Base-by-base conservation (phyloP, 2,329 filamentous ascomycete species). In the Xylariaceae sp. region DNA sequence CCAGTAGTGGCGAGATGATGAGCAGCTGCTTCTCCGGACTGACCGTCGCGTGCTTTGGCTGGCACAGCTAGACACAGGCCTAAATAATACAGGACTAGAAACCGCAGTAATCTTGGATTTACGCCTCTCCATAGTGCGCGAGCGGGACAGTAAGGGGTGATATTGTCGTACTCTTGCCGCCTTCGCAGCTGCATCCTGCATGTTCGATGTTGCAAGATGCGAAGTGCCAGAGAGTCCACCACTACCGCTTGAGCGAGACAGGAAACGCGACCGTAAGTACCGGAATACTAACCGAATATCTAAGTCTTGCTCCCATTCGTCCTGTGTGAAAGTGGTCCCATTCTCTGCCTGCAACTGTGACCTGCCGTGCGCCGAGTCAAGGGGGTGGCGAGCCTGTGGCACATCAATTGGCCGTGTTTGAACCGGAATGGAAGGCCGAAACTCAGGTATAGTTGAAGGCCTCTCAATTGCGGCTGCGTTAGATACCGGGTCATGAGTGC, bases 231-330 rank as follows among this genome's bases (percentile, higher is more conserved):
- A 66, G 11, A 75, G 72, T 60, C 72, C 72, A 20, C 77, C 71
- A 61, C 66, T 72, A 56, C 75, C 71, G 48, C 72, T 70, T 16
- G 77, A 69, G 6, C 76, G 75, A 13, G 82, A 76, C 53, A 84
- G 78, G 70, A 96, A 93, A 54, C 90, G 86, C 15, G 84, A 88
- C 53, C 87, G 84, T 24, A 96, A 80, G 68, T 94, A 97, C 42
- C 87, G 85, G 76, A 97, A 97, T 27, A 97, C 89, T 70, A 96
- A 88, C 68, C 89, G 89, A 60, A 97, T 84, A 66, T 97, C 92
- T 4, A 97, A 81, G 48, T 96, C 90, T 55, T 88, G 86, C 73
- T 97, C 92, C 94, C 94, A 99, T 67, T 96, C 94, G 29, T 94
- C 89, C 64, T 90, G 79, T 1, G 81, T 83, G 57, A 85, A 85